Conservation (phyloP, 1,284 basidiomycete species). For the Irpex sp. region DNA sequence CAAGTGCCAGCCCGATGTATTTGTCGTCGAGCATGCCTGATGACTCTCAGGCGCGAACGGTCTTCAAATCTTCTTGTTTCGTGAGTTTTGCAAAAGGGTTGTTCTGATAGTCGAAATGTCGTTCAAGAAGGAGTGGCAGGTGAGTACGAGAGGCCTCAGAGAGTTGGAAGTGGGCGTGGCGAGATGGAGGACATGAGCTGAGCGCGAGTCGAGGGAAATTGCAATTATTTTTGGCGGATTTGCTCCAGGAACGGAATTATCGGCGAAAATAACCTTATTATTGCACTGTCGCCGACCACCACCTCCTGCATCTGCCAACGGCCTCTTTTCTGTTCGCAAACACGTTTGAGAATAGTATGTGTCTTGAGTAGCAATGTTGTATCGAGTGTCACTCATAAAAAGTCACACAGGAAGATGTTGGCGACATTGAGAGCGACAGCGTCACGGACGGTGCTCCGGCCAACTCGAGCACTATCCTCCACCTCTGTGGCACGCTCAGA, state of each 20-base stretch:
- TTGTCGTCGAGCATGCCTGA: constrained; percentile 79
- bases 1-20: constrained; percentile 87
- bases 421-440: background rate
- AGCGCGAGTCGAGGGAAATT: background rate
- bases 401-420: background rate
- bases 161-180: background rate
- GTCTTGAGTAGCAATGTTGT: background rate
- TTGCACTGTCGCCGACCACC: background rate
- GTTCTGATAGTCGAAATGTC: background rate
- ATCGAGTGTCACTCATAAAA: background rate
- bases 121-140: background rate
- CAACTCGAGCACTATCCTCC: background rate
- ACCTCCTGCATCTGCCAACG: background rate
- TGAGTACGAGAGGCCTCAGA: background rate
- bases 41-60: background rate
- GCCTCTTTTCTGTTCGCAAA: background rate
- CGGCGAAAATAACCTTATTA: background rate
- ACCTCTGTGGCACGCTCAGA: background rate
- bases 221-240: background rate
- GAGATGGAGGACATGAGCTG: constrained; percentile 4
- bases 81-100: background rate
- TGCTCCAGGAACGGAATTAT: background rate
- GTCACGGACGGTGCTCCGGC: background rate
- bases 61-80: background rate
- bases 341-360: background rate